Evolutionary conservation across 2,329 filamentous ascomycete genomes (phyloP), one percentile per base, ranked within the genome.

Genomic region (Rugonectria rugulosa): DNA sequence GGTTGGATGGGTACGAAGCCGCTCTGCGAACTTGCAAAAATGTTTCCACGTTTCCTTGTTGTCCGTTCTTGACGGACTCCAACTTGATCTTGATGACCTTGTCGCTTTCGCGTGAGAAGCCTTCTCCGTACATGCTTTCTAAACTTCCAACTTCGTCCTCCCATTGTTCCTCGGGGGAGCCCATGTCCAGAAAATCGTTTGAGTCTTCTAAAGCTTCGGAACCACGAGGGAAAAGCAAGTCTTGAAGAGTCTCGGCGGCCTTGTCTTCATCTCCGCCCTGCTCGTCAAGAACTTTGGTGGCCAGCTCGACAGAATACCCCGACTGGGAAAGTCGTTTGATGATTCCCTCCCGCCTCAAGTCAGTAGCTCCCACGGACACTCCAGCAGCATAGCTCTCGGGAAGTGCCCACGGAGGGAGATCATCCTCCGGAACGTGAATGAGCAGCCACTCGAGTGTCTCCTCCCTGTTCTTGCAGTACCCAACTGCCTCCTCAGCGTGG

Each of bases 391-490:
- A 99, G 58, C 88, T 90, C 74, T 96, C 93, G 0, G 95, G 95
- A 36, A 99, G 78, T 65, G 91, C 91, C 92, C 94, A 98, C 6
- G 84, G 80, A 1, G 95, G 95, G n/a, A 98, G 78, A 68, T 98
- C 95, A 70, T 99, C 95, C 70, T 99, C 95, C 1, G 95, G 95
- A 3, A 99, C 92, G 73, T 99, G 94, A 46, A 98, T 93, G 43
- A 99, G 82, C 14, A 99, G 82, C 95, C 95, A 99, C 72, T 98
- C 94, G 3, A 99, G 81, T 14, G 92, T 88, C 75, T 99, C 95
- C 71, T 97, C 93, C 24, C 89, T 84, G 70, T 97, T 92, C 72
- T 94, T 96, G 77, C 93, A 97, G 67, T 93, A 87, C 38, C 86
- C 86, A 1, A 90, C 85, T 8, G 95, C 94, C 75, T 99, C 95